These are phyloP conservation scores for Sequoia sempervirens DNA, from an alignment of 75 land plant genomes.

Conservation along the genomic window DNA sequence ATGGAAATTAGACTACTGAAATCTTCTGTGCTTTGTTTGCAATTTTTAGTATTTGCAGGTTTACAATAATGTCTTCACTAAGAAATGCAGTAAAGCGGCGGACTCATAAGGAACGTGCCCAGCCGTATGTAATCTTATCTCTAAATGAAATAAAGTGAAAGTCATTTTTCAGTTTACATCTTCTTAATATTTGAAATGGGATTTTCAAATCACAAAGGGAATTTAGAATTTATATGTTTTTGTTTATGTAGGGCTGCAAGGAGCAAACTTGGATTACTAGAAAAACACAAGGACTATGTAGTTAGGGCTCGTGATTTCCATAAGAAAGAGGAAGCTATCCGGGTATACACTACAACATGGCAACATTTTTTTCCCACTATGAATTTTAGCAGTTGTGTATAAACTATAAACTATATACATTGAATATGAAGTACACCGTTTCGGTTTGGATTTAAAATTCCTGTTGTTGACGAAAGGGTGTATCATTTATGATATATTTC, in stretches of 20 bases:
- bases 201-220: background rate
- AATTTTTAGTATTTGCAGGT: background rate
- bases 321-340: conserved; percentile 61
- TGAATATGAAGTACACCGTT: conserved; percentile 23
- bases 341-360: conserved; percentile 18
- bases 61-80: conserved; percentile 52
- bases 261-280: conserved; percentile 72
- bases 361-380: background rate
- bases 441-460: conserved; percentile 28
- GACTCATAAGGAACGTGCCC: conserved; percentile 81
- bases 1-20: background rate
- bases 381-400: conserved; percentile 12
- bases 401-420: background rate
- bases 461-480: conserved; percentile 28
- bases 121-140: conserved; percentile 50
- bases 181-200: background rate
- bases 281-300: conserved; percentile 94
- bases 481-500: conserved; percentile 22
- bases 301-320: conserved; percentile 75
- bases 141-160: background rate
- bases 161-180: background rate
- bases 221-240: background rate
- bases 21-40: background rate
- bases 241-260: conserved; percentile 42
- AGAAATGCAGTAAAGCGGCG: conserved; percentile 59